Conservation (phyloP, 495 filamentous ascomycete genomes). For the Aspergillus hancockii region DNA sequence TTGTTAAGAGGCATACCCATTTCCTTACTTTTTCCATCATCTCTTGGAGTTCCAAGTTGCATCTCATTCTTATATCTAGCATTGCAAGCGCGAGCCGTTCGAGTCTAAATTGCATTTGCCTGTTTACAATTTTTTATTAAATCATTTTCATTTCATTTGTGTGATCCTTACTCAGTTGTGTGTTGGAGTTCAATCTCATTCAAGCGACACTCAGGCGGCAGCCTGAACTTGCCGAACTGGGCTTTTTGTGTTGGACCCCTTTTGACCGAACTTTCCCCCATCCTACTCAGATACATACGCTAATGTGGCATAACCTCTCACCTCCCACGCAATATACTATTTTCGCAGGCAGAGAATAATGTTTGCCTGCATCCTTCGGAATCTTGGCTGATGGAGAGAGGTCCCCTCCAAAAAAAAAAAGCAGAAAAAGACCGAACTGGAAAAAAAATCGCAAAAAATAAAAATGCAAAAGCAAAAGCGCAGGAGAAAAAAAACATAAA, state of each 20-base stretch:
- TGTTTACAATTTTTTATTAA: slow-evolving; percentile 22
- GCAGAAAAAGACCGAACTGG: slow-evolving; percentile 17
- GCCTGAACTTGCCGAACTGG: slow-evolving; percentile 15
- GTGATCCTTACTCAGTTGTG: slow-evolving; percentile 10
- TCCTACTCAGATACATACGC: slow-evolving; percentile 23
- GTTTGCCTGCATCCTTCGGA: slow-evolving; percentile 8
- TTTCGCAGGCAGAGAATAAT: slow-evolving; percentile 1
- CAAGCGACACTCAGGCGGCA: slow-evolving; percentile 6
- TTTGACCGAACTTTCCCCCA: slow-evolving; percentile 14
- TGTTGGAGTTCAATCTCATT: slow-evolving; percentile 9
- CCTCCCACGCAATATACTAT: slow-evolving; percentile 6
- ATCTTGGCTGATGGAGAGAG: slow-evolving; percentile 25
- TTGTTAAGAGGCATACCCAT: slow-evolving; percentile 50
- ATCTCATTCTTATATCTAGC: slow-evolving; percentile 46
- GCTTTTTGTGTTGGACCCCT: slow-evolving; percentile 11
- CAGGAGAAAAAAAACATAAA: slow-evolving; percentile 8
- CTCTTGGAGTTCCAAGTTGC: slow-evolving; percentile 39
- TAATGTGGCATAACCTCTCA: slow-evolving; percentile 38
- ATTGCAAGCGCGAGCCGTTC: slow-evolving; percentile 55
- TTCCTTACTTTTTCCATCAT: slow-evolving; percentile 32
- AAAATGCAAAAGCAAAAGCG: slow-evolving; percentile 11
- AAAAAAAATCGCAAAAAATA: slow-evolving; percentile 20
- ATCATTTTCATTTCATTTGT: slow-evolving; percentile 14
- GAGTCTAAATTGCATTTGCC: slow-evolving; percentile 42
- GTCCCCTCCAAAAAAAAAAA: slow-evolving; percentile 27